Evolutionary conservation across 768 basidiomycete species (phyloP).

Genomic region (Suillus cothurnatus): DNA sequence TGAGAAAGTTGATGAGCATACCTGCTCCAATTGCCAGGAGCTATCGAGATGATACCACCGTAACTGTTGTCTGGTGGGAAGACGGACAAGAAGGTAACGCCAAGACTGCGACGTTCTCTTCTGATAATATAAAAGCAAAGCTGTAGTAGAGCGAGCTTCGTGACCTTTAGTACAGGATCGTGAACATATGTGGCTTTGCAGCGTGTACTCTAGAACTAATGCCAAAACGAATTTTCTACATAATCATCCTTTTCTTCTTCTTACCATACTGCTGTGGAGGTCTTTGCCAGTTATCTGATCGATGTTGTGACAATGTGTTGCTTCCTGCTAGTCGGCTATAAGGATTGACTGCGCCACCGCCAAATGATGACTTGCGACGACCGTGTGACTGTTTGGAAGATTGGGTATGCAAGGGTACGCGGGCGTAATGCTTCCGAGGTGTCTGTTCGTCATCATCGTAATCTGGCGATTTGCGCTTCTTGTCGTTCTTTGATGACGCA

Average conservation of each 20-base stretch:
- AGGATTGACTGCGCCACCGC: constrained; percentile 35
- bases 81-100: constrained; percentile 53
- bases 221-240: constrained; percentile 30
- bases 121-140: constrained; percentile 46
- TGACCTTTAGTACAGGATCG: constrained; percentile 6
- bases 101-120: constrained; percentile 34
- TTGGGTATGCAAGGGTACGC: constrained; percentile 23
- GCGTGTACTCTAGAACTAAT: constrained; percentile 1
- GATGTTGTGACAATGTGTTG: constrained; percentile 33
- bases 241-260: constrained; percentile 38
- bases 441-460: constrained; percentile 28
- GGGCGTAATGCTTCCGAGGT: constrained; percentile 23
- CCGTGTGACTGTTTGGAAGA: constrained; percentile 26
- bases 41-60: constrained; percentile 84
- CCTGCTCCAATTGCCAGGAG: constrained; percentile 78
- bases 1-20: constrained; percentile 74
- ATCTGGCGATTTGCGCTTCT: constrained; percentile 45
- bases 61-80: constrained; percentile 86
- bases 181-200: constrained; percentile 4
- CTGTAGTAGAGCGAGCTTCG: constrained; percentile 37
- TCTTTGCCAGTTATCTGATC: constrained; percentile 24
- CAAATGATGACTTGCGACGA: constrained; percentile 32
- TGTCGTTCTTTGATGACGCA: constrained; percentile 28
- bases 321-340: constrained; percentile 36
- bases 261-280: constrained; percentile 30